A percentile compares a stretch with the other conserved stretches of the same genome.
Evolutionary conservation across 163 green algal genomes (phyloP).

Genomic region (Picocystis sp.): DNA sequence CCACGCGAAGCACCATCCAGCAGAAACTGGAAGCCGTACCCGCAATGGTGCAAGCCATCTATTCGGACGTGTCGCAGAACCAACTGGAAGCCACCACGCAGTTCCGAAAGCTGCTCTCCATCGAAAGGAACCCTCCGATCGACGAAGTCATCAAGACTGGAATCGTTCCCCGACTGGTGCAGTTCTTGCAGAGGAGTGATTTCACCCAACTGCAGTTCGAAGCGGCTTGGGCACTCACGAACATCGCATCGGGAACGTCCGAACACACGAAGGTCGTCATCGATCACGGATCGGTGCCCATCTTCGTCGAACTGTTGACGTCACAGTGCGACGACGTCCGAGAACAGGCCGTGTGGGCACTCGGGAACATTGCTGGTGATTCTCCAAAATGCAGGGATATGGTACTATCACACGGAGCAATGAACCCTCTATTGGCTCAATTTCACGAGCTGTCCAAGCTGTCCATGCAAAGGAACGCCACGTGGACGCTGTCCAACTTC

Average conservation of each 20-base stretch:
- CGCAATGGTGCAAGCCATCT: conserved; percentile 75
- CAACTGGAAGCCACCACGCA: conserved; percentile 88
- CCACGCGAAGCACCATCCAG: conserved; percentile 28
- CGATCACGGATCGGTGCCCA: conserved; percentile 81
- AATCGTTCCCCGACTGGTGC: conserved; percentile 87
- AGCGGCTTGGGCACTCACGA: conserved; percentile 93
- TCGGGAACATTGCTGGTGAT: conserved; percentile 96
- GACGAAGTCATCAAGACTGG: conserved; percentile 91
- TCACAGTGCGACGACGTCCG: conserved; percentile 87
- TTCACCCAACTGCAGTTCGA: conserved; percentile 90
- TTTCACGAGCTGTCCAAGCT: conserved; percentile 79
- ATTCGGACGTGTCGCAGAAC: conserved; percentile 48
- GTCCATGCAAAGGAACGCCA: conserved; percentile 95
- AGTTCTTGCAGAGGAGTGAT: conserved; percentile 82
- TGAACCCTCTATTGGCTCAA: conserved; percentile 31
- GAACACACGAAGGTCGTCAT: conserved; percentile 96
- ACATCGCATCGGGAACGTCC: conserved; percentile 90
- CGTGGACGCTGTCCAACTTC: conserved; percentile 99
- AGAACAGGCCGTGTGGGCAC: conserved; percentile 96
- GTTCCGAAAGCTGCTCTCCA: conserved; percentile 96
- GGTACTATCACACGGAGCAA: conserved; percentile 20
- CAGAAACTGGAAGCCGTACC: conserved; percentile 79
- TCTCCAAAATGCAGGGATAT: conserved; percentile 49
- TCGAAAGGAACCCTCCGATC: conserved; percentile 92
- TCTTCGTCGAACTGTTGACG: conserved; percentile 84